phyloP scores from a whole-genome alignment of 2,329 filamentous ascomycete species.

The Aphanocladium album region DNA sequence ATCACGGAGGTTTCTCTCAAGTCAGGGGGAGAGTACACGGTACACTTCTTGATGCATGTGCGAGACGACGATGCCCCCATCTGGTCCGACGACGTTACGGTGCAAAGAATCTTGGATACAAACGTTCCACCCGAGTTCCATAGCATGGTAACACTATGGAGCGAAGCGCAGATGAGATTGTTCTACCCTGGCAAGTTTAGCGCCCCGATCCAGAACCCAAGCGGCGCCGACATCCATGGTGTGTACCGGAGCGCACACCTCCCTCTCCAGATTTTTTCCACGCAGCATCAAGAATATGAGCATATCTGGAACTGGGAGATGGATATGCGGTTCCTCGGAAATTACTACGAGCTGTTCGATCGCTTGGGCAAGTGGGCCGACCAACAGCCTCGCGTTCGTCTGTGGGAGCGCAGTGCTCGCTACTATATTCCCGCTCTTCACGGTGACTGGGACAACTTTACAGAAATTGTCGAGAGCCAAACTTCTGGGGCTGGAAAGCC shows the following conservation, averaged over 20 bases:
- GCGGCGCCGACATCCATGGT: constrained; percentile 56
- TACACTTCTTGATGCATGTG: constrained; percentile 82
- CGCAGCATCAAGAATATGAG: constrained; percentile 58
- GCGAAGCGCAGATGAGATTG: constrained; percentile 75
- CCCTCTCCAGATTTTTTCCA: constrained; percentile 59
- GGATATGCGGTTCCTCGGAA: constrained; percentile 60
- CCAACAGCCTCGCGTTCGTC: constrained; percentile 61
- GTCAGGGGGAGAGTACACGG: constrained; percentile 74
- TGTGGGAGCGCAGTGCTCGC: constrained; percentile 72
- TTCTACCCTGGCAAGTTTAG: constrained; percentile 70
- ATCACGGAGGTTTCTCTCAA: constrained; percentile 72
- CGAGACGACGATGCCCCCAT: constrained; percentile 74
- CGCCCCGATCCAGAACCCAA: constrained; percentile 57
- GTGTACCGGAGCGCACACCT: constrained; percentile 64
- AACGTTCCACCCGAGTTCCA: constrained; percentile 70
- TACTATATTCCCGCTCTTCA: constrained; percentile 72
- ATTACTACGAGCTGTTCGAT: constrained; percentile 69
- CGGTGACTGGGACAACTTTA: constrained; percentile 68
- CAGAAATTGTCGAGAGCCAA: constrained; percentile 57
- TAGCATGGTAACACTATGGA: constrained; percentile 77
- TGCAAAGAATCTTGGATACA: constrained; percentile 63
- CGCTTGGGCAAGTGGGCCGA: constrained; percentile 62
- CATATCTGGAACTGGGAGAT: constrained; percentile 70
- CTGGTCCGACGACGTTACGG: constrained; percentile 72
- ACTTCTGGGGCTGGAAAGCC: constrained; percentile 44